Base-by-base conservation (phyloP, 805 yeast species). In the Tetrapisispora pingtungensis region DNA sequence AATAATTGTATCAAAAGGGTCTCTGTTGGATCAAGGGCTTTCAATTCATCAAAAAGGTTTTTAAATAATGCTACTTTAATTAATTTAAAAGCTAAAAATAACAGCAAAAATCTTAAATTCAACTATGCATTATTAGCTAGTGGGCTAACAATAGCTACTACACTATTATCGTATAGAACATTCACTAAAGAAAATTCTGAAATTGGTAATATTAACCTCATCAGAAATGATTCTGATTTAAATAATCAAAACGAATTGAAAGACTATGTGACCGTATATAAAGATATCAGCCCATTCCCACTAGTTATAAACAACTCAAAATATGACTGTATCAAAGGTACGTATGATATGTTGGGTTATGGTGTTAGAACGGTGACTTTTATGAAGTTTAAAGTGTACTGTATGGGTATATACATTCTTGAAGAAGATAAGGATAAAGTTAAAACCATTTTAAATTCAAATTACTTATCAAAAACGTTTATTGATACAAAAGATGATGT, bases 361-460 rank as follows among this genome's bases (percentile, higher is more conserved):
- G 97, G 98, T 1, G 75, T 80, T 2, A 72, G 97, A 57, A 68
- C 83, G 0, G 96, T 90, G 17, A 84, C 97, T 0, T 84, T 93
- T 56, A 54, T 89, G 35, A 72, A 74, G 22, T 78, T 93, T 68
- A 86, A 80, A 54, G 96, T 93, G 1, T 90, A 90, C 59, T 95
- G 86, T 0, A 69, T 85, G 33, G 97, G 96, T 0, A 66, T 93
- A 7, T 90, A 90, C 59, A 69, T 85, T 34, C 81, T 38, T 14
- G 60, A 70, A 7, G 71, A 74, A 0, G 96, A 87, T 55, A 54
- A 70, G 14, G 43, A 57, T 7, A 49, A 68, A 41, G 58, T 75
- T 4, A 57, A 70, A 3, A 49, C 62, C 7, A 68, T 75, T 3
- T 55, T 78, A 24, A 67, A 68, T 50, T 67, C 78, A 0, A 67